Percentiles rank a stretch among this genome's conserved stretches.
Conservation (phyloP, 2,329 filamentous ascomycete genomes). For the Ophiostoma pallidulum region DNA sequence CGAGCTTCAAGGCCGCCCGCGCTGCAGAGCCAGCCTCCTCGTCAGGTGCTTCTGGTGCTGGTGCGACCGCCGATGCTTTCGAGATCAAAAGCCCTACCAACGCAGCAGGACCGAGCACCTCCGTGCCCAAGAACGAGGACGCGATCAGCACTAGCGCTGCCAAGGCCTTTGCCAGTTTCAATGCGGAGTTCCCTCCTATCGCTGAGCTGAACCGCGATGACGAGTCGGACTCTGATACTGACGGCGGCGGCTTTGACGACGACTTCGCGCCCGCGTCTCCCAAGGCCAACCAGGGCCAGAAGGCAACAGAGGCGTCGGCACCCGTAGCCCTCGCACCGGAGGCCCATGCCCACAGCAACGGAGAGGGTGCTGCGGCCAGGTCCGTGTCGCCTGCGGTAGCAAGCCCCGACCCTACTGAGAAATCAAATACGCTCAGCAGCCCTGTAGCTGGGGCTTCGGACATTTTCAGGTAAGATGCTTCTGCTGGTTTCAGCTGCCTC, state of each 20-base stretch:
- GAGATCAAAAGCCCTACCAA: constrained; percentile 4
- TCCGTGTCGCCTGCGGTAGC: not conserved
- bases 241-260: constrained; percentile 70
- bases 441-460: not conserved
- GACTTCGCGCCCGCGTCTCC: constrained; percentile 71
- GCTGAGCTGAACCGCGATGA: constrained; percentile 75
- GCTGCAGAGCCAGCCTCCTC: constrained; percentile 1
- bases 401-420: not conserved
- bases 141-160: constrained; percentile 28
- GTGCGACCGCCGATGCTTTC: constrained; percentile 4
- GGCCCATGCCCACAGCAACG: not conserved
- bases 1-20: constrained; percentile 50
- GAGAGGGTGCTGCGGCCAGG: constrained; percentile 1
- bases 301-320: constrained; percentile 13
- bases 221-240: constrained; percentile 72
- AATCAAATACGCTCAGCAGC: not conserved
- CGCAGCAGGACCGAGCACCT: not conserved
- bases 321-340: not conserved
- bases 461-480: not conserved
- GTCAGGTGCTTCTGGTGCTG: not conserved
- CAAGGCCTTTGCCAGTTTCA: constrained; percentile 45
- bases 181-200: constrained; percentile 85
- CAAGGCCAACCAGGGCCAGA: constrained; percentile 23
- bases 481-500: too few species aligned
- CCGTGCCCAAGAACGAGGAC: constrained; percentile 24